Percentiles rank a stretch among this genome's conserved stretches.
Conservation (phyloP, 1,284 basidiomycete species). For the Boletus holoroseus region DNA sequence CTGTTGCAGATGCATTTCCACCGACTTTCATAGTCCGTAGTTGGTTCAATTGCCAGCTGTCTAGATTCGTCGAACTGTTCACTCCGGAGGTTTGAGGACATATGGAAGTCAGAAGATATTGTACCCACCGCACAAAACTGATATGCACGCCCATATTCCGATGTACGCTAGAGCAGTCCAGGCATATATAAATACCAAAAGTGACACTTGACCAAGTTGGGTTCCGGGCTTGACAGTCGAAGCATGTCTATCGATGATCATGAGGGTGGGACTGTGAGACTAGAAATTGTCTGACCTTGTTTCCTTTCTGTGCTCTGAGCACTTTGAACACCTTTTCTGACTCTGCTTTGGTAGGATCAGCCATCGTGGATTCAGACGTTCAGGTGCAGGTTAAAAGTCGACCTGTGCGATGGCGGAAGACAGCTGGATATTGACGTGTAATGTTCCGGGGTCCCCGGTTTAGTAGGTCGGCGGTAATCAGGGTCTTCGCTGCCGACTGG, state of each 20-base stretch:
- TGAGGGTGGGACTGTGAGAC: constrained; percentile 2
- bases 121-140: constrained; percentile 85
- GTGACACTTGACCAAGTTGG: constrained; percentile 98
- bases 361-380: constrained; percentile 38
- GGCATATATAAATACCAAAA: constrained; percentile 95
- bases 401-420: constrained; percentile 4
- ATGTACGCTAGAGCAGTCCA: constrained; percentile 95
- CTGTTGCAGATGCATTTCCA: constrained; percentile 84
- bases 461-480: constrained; percentile 4
- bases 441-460: constrained; percentile 14
- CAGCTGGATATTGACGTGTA: constrained; percentile 18
- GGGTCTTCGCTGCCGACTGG: constrained; percentile 4
- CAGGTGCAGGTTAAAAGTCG: constrained; percentile 6
- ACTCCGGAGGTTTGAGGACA: constrained; percentile 17
- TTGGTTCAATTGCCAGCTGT: constrained; percentile 90
- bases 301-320: constrained; percentile 78
- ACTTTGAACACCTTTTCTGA: constrained; percentile 74
- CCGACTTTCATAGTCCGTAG: constrained; percentile 96
- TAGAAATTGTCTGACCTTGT: constrained; percentile 62
- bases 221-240: constrained; percentile 95
- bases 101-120: neutral
- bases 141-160: constrained; percentile 98
- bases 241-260: constrained; percentile 68
- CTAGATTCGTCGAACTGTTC: constrained; percentile 89
- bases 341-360: constrained; percentile 71